Percentiles rank a stretch among this genome's conserved stretches.
Conservation (phyloP, 2,329 filamentous ascomycete species). For the Rhynchosporium secalis region DNA sequence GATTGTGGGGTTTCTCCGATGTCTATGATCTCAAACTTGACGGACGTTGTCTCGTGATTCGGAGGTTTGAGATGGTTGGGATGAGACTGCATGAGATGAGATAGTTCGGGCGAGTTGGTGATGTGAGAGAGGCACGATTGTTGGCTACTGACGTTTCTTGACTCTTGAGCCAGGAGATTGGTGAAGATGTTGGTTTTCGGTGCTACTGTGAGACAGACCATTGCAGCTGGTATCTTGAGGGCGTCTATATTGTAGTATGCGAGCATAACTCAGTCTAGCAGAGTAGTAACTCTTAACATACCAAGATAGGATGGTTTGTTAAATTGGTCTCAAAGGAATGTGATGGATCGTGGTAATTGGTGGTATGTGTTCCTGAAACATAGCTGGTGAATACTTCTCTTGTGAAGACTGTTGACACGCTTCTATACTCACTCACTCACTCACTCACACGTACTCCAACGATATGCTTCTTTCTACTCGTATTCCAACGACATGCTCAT, state of each 20-base stretch:
- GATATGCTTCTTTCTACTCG: not conserved
- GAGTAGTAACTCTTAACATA: too few species aligned
- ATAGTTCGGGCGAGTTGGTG: not conserved
- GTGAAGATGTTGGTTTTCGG: not conserved
- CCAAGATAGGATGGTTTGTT: not conserved
- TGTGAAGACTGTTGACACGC: not conserved
- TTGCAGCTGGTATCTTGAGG: not conserved
- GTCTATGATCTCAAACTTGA: conserved; percentile 1
- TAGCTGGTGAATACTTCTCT: not conserved
- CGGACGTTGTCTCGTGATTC: not conserved
- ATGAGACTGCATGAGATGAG: conserved; percentile 2
- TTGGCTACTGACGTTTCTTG: not conserved
- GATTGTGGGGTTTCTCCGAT: not conserved
- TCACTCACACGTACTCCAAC: not conserved
- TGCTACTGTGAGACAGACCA: not conserved
- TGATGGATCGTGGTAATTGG: conserved; percentile 5
- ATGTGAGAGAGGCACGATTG: not conserved
- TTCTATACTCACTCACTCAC: not conserved
- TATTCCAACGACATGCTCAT: not conserved
- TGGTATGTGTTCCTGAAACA: conserved; percentile 8
- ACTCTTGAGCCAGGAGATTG: conserved; percentile 5
- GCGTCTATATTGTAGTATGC: too few species aligned
- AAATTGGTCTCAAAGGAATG: not conserved
- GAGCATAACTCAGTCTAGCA: too few species aligned
- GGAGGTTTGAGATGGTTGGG: not conserved